Conservation (phyloP, 805 yeast species). For the Spathaspora girioi region DNA sequence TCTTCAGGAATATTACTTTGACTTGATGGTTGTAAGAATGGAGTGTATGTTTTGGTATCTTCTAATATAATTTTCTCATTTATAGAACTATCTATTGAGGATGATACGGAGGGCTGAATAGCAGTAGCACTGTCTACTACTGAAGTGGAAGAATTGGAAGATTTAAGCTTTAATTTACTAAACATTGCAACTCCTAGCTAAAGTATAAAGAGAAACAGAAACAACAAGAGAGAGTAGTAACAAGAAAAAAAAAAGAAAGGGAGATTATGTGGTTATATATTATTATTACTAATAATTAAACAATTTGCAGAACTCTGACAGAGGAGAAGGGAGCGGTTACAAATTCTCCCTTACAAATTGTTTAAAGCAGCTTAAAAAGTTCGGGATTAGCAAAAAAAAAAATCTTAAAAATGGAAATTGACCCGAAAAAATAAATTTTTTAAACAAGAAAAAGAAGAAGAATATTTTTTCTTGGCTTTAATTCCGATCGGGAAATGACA, state of each 20-base stretch:
- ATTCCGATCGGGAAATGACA: too few species aligned
- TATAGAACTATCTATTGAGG: background rate
- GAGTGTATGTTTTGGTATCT: slow-evolving; percentile 10
- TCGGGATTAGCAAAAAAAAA: too few species aligned
- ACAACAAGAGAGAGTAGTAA: background rate
- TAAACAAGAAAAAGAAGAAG: too few species aligned
- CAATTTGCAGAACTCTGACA: too few species aligned
- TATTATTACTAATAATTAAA: background rate
- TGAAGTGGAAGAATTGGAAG: background rate
- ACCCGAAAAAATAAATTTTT: too few species aligned
- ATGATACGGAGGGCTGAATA: background rate
- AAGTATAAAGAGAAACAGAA: background rate
- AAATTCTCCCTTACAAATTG: too few species aligned
- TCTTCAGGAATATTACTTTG: slow-evolving; percentile 48
- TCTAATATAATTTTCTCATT: background rate
- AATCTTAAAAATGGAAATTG: too few species aligned
- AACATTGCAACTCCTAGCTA: background rate
- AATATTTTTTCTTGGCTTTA: too few species aligned
- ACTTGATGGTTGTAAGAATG: slow-evolving; percentile 19
- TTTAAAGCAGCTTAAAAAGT: too few species aligned
- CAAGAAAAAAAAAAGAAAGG: background rate
- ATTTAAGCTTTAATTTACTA: slow-evolving; percentile 1
- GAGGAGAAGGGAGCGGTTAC: too few species aligned
- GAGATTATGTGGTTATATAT: background rate
- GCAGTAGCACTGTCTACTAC: background rate